These are phyloP conservation scores for Aureobasidium sp. DNA, from an alignment of 2,329 filamentous ascomycete genomes.

Conservation along the genomic window DNA sequence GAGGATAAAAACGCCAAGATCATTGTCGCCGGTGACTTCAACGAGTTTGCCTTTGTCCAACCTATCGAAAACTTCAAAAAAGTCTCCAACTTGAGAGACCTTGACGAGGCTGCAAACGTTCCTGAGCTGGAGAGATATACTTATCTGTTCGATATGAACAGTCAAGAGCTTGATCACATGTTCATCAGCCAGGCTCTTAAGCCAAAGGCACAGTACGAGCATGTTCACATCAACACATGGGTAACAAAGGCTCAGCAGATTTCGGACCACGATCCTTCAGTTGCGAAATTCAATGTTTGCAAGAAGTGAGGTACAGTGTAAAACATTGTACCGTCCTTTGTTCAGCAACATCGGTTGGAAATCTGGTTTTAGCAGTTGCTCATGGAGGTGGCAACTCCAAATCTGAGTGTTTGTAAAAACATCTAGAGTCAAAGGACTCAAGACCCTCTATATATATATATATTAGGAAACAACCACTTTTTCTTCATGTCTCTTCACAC, in stretches of 20 bases:
- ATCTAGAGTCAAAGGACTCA: too few relatives aligned
- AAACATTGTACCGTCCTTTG: too few relatives aligned
- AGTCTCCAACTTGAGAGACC: slow-evolving; percentile 49
- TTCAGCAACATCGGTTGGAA: too few relatives aligned
- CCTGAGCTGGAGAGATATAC: slow-evolving; percentile 55
- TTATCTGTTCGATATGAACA: slow-evolving; percentile 62
- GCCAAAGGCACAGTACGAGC: slow-evolving; percentile 45
- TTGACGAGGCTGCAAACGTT: slow-evolving; percentile 52
- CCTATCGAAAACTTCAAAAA: slow-evolving; percentile 48
- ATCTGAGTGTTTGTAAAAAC: too few relatives aligned
- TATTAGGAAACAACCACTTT: too few relatives aligned
- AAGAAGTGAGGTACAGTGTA: background rate
- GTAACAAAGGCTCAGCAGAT: slow-evolving; percentile 46
- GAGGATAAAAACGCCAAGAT: slow-evolving; percentile 49
- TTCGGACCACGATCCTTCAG: slow-evolving; percentile 62
- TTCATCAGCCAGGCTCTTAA: slow-evolving; percentile 51
- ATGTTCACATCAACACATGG: slow-evolving; percentile 67
- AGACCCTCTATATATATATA: too few relatives aligned
- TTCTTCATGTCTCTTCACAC: background rate
- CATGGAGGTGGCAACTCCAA: too few relatives aligned
- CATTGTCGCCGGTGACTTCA: slow-evolving; percentile 60
- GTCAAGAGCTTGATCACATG: slow-evolving; percentile 63
- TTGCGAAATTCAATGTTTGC: slow-evolving; percentile 56
- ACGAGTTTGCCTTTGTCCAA: slow-evolving; percentile 59
- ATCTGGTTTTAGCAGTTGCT: too few relatives aligned